phyloP scores from a whole-genome alignment of 352 stramenopile species.

The Thalassiosira delicatula region DNA sequence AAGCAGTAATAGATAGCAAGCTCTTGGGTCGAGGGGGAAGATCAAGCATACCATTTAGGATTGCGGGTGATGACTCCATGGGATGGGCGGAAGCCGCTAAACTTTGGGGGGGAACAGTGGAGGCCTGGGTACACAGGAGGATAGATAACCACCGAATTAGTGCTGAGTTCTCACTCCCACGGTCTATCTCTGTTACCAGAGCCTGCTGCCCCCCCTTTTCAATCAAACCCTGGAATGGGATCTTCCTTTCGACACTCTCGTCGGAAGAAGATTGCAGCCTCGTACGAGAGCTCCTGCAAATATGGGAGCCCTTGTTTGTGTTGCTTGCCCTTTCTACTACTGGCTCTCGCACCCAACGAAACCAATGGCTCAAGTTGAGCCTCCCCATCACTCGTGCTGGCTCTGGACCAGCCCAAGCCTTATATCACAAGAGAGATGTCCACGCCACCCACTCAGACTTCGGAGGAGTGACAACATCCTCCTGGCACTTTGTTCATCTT shows the following conservation, averaged over 20 bases:
- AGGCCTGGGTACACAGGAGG: neutral
- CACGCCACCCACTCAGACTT: neutral
- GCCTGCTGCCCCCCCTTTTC: neutral
- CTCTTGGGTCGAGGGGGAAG: neutral
- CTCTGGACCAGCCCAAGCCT: too few relatives aligned
- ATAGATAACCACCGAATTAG: constrained; percentile 2
- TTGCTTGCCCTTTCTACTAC: too few relatives aligned
- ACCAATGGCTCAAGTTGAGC: too few relatives aligned
- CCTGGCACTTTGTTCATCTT: neutral
- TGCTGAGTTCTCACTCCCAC: neutral
- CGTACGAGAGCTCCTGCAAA: too few relatives aligned
- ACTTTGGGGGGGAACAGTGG: neutral
- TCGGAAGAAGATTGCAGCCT: neutral
- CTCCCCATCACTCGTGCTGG: too few relatives aligned
- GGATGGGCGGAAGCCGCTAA: neutral
- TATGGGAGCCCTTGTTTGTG: too few relatives aligned
- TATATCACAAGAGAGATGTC: too few relatives aligned
- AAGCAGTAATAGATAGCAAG: neutral
- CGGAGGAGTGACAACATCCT: neutral
- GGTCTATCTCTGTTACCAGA: neutral
- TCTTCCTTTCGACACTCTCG: too few relatives aligned
- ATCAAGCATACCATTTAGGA: neutral
- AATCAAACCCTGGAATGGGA: neutral
- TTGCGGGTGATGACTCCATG: neutral
- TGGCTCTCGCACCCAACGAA: too few relatives aligned